Conservation (phyloP, 306 rosid species). For the Medicago lupulina region DNA sequence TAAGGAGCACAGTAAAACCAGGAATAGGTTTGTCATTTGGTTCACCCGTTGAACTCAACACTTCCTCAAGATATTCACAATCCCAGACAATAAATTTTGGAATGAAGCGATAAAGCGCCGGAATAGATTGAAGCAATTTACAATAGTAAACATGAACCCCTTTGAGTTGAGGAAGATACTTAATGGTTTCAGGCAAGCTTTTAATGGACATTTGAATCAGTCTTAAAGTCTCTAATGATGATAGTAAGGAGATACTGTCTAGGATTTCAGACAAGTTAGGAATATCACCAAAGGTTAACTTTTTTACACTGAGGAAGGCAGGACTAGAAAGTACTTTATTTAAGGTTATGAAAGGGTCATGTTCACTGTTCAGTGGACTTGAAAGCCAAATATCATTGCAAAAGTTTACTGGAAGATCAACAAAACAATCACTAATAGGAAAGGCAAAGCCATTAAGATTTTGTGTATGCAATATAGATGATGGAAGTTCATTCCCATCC, state of each 20-base stretch:
- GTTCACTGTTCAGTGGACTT: neutral
- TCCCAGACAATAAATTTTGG: neutral
- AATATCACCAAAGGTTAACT: no score
- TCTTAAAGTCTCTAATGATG: neutral
- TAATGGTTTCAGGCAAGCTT: conserved; percentile 31
- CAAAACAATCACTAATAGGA: neutral
- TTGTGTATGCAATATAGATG: neutral
- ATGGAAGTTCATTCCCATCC: neutral
- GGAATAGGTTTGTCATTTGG: neutral
- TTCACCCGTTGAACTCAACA: neutral
- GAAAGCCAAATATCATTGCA: fast-evolving
- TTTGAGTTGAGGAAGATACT: neutral
- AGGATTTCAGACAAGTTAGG: conserved; percentile 1
- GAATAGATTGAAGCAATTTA: conserved; percentile 16
- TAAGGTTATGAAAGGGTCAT: neutral
- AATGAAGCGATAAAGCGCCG: conserved; percentile 11
- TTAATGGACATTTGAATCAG: neutral
- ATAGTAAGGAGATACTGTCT: conserved; percentile 11
- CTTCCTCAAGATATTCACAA: neutral
- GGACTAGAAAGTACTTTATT: no score
- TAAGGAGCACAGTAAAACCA: neutral
- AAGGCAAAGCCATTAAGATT: fast-evolving
- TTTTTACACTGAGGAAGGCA: no score
- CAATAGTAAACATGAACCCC: neutral
- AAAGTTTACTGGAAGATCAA: conserved; percentile 26